Conservation (phyloP, 352 stramenopile species). For the Plasmopara viticola region DNA sequence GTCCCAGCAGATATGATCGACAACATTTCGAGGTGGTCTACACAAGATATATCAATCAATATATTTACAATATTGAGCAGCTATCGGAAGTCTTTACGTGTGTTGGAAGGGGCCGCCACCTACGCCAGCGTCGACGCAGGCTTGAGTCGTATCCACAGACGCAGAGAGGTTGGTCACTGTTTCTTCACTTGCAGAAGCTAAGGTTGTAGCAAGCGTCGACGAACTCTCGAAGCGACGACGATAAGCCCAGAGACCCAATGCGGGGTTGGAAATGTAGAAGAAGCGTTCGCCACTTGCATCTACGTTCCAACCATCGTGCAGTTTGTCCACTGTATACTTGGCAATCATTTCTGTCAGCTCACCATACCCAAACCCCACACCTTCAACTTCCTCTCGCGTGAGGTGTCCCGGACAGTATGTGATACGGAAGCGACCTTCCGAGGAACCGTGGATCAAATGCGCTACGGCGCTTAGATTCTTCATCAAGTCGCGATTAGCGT, state of each 20-base stretch:
- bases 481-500: constrained; percentile 90
- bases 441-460: constrained; percentile 96
- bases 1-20: no score
- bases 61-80: no score
- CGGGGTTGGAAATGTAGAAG: constrained; percentile 96
- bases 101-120: constrained; percentile 73
- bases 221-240: constrained; percentile 72
- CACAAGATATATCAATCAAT: no score
- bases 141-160: constrained; percentile 36
- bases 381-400: constrained; percentile 90
- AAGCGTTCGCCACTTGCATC: constrained; percentile 82
- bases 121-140: constrained; percentile 63
- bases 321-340: constrained; percentile 72
- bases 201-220: constrained; percentile 3
- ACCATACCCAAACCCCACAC: constrained; percentile 89
- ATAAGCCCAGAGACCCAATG: constrained; percentile 93
- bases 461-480: constrained; percentile 92
- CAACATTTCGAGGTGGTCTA: not conserved
- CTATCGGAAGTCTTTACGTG: constrained; percentile 21
- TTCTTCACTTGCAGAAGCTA: constrained; percentile 10
- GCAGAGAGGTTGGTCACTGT: constrained; percentile 26
- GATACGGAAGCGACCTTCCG: constrained; percentile 95
- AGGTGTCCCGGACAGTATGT: constrained; percentile 92
- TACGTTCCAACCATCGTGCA: constrained; percentile 93
- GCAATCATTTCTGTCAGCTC: constrained; percentile 79